A percentile compares a stretch with the other conserved stretches of the same genome.
Evolutionary conservation across 352 stramenopile species (phyloP).

Genomic region (Globisporangium middletonii): DNA sequence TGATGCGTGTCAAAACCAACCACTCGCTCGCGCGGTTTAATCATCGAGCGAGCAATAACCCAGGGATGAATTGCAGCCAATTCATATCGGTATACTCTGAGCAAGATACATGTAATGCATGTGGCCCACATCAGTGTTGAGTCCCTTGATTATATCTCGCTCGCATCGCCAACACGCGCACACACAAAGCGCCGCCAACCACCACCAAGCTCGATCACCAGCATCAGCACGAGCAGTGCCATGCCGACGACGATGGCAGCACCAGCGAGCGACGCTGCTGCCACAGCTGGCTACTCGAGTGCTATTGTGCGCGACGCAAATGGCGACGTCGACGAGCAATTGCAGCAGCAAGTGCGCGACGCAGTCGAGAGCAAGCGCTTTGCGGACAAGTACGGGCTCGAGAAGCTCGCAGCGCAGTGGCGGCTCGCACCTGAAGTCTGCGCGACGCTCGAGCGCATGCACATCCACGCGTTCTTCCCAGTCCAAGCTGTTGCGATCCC

Average conservation of each 20-base stretch:
- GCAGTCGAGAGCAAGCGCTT: constrained; percentile 28
- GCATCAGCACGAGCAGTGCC: too few species aligned
- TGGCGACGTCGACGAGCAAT: constrained; percentile 10
- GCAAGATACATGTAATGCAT: background rate
- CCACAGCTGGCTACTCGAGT: background rate
- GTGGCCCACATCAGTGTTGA: background rate
- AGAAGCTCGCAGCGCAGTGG: constrained; percentile 55
- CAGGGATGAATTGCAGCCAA: constrained; percentile 1
- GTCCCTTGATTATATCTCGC: background rate
- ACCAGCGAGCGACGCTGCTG: background rate
- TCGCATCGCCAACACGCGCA: background rate
- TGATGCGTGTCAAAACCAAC: constrained; percentile 12
- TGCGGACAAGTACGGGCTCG: constrained; percentile 56
- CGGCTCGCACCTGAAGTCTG: constrained; percentile 35
- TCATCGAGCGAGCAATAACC: background rate
- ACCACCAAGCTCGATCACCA: background rate
- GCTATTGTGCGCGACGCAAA: background rate
- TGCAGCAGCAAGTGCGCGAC: constrained; percentile 14
- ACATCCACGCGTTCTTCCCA: constrained; percentile 90
- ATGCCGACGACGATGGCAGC: background rate
- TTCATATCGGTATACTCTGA: background rate
- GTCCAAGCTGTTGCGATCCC: constrained; percentile 94
- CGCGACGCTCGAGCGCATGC: constrained; percentile 28
- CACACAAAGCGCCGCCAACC: background rate
- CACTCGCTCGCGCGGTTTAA: background rate